A percentile compares a stretch with the other conserved stretches of the same genome.
phyloP scores from a whole-genome alignment of 176 grass and related monocot genomes.

The Raddia distichophylla region DNA sequence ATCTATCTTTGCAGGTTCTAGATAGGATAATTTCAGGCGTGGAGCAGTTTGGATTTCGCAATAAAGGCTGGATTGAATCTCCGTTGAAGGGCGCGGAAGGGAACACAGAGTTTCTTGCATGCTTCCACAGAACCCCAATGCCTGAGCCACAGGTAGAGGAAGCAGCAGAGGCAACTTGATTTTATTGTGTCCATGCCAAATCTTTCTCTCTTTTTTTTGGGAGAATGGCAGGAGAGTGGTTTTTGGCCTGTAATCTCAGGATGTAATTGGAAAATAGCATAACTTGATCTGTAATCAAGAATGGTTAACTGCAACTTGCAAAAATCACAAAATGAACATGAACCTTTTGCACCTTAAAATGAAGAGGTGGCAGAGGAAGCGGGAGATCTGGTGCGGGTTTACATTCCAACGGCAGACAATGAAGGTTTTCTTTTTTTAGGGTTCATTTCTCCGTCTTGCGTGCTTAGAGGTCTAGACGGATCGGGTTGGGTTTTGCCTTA shows the following conservation, averaged over 20 bases:
- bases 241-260: not conserved
- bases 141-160: not conserved
- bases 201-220: not conserved
- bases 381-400: too few species aligned
- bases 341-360: too few species aligned
- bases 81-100: conserved; percentile 89
- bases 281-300: not conserved
- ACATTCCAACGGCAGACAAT: too few species aligned
- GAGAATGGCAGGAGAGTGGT: not conserved
- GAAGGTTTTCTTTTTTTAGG: too few species aligned
- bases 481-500: too few species aligned
- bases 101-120: conserved; percentile 86
- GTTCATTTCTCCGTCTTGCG: too few species aligned
- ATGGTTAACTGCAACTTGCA: too few species aligned
- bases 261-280: not conserved
- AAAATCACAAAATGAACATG: too few species aligned
- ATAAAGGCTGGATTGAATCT: conserved; percentile 86
- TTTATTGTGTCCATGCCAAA: not conserved
- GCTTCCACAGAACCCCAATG: conserved; percentile 37
- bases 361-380: too few species aligned
- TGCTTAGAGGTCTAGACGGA: too few species aligned
- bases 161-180: conserved; percentile 22
- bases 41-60: conserved; percentile 79
- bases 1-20: conserved; percentile 56
- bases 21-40: conserved; percentile 91